Evolutionary conservation across 163 green algal genomes (phyloP).

Genomic region (Volvox carteri): DNA sequence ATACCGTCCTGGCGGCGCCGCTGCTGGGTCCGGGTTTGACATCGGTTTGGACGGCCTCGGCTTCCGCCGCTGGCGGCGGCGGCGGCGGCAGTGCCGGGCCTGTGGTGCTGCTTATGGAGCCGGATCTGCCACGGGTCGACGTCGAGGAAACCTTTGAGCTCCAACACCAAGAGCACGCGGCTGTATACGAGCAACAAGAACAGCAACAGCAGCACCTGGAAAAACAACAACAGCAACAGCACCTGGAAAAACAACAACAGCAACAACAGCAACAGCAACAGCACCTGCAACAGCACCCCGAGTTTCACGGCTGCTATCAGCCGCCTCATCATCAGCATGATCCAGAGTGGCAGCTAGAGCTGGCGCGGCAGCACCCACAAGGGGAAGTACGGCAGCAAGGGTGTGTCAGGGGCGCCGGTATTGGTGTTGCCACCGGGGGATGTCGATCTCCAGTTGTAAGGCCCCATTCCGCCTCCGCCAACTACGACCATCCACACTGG

Average conservation of each 20-base stretch:
- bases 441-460: too few relatives aligned
- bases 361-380: neutral
- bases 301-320: neutral
- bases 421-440: too few relatives aligned
- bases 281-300: neutral
- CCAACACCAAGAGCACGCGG: neutral
- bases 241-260: neutral
- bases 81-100: too few relatives aligned
- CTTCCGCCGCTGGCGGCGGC: too few relatives aligned
- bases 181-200: neutral
- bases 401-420: too few relatives aligned
- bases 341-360: too few relatives aligned
- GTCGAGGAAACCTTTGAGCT: conserved; percentile 21
- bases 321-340: too few relatives aligned
- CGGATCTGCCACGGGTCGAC: neutral
- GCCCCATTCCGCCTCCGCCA: too few relatives aligned
- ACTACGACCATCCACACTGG: too few relatives aligned
- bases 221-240: neutral
- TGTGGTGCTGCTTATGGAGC: too few relatives aligned
- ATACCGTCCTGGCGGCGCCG: neutral
- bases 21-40: too few relatives aligned
- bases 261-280: neutral
- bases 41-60: too few relatives aligned
- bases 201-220: conserved; percentile 7
- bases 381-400: neutral